Evolutionary conservation across 768 basidiomycete species (phyloP).

Genomic region (Mycena polygramma): DNA sequence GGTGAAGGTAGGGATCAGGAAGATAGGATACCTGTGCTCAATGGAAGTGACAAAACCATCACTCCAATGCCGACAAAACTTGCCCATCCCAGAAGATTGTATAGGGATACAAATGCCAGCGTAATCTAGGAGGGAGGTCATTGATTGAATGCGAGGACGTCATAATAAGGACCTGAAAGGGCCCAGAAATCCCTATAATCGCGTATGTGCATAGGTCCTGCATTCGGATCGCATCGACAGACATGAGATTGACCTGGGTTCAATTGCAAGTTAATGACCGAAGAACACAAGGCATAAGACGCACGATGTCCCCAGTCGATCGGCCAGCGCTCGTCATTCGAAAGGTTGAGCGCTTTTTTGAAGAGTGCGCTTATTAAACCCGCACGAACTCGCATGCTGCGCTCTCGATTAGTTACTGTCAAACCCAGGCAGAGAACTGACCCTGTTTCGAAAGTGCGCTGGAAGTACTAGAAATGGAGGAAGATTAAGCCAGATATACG

Average conservation of each 20-base stretch:
- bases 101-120: slow-evolving; percentile 91
- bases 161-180: slow-evolving; percentile 73
- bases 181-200: slow-evolving; percentile 87
- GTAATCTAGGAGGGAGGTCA: slow-evolving; percentile 65
- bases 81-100: slow-evolving; percentile 91
- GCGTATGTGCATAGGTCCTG: slow-evolving; percentile 89
- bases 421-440: slow-evolving; percentile 35
- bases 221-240: slow-evolving; percentile 83
- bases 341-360: slow-evolving; percentile 86
- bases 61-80: slow-evolving; percentile 91
- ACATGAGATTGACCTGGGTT: slow-evolving; percentile 76
- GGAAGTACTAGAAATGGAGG: slow-evolving; percentile 75
- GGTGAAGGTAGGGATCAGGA: not conserved
- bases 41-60: slow-evolving; percentile 86
- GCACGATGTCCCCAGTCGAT: slow-evolving; percentile 90
- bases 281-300: not conserved
- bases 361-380: slow-evolving; percentile 91
- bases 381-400: slow-evolving; percentile 90
- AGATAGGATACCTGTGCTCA: slow-evolving; percentile 67
- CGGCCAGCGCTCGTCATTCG: slow-evolving; percentile 87
- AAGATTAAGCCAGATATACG: not conserved
- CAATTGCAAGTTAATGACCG: not conserved
- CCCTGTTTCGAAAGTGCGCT: slow-evolving; percentile 83
- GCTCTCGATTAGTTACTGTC: not conserved
- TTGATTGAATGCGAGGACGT: not conserved